Base-by-base conservation (phyloP, 257 asterid species). In the Agastache rugosa region DNA sequence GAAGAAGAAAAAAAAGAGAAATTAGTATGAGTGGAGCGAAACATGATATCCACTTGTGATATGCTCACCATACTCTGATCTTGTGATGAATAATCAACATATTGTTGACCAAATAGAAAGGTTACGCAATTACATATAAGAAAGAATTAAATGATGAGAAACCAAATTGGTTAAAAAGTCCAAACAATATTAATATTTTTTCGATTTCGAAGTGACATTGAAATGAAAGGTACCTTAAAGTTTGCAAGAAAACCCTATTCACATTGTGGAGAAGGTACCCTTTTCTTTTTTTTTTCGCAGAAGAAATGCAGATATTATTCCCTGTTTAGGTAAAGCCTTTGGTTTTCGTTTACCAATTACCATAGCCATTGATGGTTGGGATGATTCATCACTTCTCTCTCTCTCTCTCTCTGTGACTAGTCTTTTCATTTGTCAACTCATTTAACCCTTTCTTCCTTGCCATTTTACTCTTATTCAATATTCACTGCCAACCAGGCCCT, bases 361-460 rank as follows among this genome's bases (percentile, higher is more conserved):
- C 12, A 31, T 8, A 48, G 68, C 42, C 78, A 77, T 63, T 73
- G 72, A 75, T 79, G 77, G 74, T 47, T 60, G 31, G 37, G 37
- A 31, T 31, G 37, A 31, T 53, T 67, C 45, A 17, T 35, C 29
- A 8, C 39, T 6, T 44, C 6, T 45, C 53, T 45, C 53, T 45
- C 17, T 45, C 17, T 14, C 17, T 44, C 16, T 42, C 48, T 42
- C 3, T 67, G 47, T 39, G 84, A 68, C n/a, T 74, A 3, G 87
- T 83, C 87, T 64, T 74, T 83, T 83, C 84, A 83, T 69, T 51
- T 76, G 87, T 79, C 84, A 69, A 67, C 67, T 82, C 86, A 22
- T 58, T 76, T 37, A 63, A 59, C 85, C 12, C 68, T 55, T 53
- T 73, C 82, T 67, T 42, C 65, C 60, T 67, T 67, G 73, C 77